Evolutionary conservation across 1,284 basidiomycete genomes (phyloP), one percentile per base, ranked within the genome.

Genomic region (Leccinum insolens): DNA sequence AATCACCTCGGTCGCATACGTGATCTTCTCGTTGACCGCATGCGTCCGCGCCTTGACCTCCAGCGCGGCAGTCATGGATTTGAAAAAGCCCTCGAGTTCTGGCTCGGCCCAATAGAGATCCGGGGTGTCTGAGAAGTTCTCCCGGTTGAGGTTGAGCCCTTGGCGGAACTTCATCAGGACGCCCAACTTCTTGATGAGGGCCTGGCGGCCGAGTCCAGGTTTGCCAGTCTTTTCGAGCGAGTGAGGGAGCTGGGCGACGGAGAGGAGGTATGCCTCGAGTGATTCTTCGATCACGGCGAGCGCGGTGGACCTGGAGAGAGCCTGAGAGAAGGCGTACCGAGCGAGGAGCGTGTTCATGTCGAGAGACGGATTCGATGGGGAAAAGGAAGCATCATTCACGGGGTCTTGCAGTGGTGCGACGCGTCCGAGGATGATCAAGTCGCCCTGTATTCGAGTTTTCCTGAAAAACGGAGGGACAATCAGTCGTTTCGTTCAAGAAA

Each of bases 21-120:
- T 95, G 68, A 96, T 95, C 77, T 96, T 96, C 75, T 94, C 92
- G 77, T 96, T 96, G 65, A 96, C 87, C 0, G 91, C 88, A 44
- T 88, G 85, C 3, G 93, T 94, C 34, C 95, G 86, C 46, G 88
- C 82, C 74, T 89, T 90, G 71, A 97, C 90, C 76, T 97, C 95
- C 55, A 96, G 83, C 15, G 95, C 94, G 65, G 87, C 83, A 64
- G 89, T 92, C 74, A 96, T 82, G 1, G 89, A 88, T 75, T 94
- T 91, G 79, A 97, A 96, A 77, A 93, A 91, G n/a, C 84, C 90
- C 83, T 96, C 95, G 3, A 97, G 84, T 71, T 91, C 92, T 2
- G 95, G 94, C 76, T 96, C 94, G 28, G 90, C 87, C 95, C 95
- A 96, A 78, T 96, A 97, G 67, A 96, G 90, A 80, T 95, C 91